These are phyloP conservation scores for Marchantia paleacea DNA, from an alignment of 225 moss, liverwort and hornwort species.

Conservation along the genomic window DNA sequence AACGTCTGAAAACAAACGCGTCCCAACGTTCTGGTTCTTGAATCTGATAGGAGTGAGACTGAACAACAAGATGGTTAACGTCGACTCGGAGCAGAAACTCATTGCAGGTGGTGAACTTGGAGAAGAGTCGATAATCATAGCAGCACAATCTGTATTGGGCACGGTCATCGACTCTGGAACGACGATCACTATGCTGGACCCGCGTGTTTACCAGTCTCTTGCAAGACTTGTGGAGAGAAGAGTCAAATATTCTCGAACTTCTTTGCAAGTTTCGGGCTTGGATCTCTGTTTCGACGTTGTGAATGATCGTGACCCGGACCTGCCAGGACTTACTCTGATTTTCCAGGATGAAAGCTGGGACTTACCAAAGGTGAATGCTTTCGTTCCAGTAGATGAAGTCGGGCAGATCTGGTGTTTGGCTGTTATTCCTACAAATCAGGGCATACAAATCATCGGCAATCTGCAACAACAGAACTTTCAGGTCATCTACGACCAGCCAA, in stretches of 20 bases:
- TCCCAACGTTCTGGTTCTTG: constrained; percentile 23
- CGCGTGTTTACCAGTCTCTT: constrained; percentile 1
- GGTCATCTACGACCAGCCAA: constrained; percentile 23
- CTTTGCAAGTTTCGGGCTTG: not conserved
- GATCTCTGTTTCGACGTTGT: constrained; percentile 9
- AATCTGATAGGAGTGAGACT: constrained; percentile 9
- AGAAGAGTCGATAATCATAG: not conserved
- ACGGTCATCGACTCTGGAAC: constrained; percentile 28
- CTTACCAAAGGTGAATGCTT: constrained; percentile 8
- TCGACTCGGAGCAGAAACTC: not conserved
- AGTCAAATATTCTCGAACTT: not conserved
- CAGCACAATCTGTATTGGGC: not conserved
- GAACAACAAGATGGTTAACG: not conserved
- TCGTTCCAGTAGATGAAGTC: not conserved
- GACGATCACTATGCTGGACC: constrained; percentile 15
- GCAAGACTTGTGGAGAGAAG: not conserved
- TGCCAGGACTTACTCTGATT: constrained; percentile 8
- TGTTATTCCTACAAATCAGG: constrained; percentile 6
- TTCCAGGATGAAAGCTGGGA: constrained; percentile 17
- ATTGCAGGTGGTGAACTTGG: not conserved
- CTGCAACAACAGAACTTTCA: constrained; percentile 23
- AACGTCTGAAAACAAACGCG: not conserved
- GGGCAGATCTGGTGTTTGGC: constrained; percentile 16
- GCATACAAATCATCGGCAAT: constrained; percentile 28
- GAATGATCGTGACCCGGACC: not conserved